Percentiles rank a stretch among this genome's conserved stretches.
These are phyloP conservation scores for Rhododendron vialii DNA, from an alignment of 148 eudicot genomes.

Conservation along the genomic window DNA sequence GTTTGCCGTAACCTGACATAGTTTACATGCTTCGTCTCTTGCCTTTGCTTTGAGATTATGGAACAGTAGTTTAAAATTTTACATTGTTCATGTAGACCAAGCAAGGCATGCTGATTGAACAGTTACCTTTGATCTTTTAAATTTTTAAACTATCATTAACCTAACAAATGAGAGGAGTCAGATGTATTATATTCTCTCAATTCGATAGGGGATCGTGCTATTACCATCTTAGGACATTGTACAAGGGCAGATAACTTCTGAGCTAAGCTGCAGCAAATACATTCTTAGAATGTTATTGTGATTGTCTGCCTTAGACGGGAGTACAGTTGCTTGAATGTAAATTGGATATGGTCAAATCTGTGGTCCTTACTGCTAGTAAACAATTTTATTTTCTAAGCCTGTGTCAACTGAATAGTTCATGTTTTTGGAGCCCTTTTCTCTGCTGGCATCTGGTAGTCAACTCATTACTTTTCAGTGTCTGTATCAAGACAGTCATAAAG, in stretches of 20 bases:
- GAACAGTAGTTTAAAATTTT: neutral
- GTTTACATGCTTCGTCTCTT: neutral
- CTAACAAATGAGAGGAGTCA: neutral
- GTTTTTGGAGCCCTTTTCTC: neutral
- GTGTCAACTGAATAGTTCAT: neutral
- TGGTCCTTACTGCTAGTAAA: neutral
- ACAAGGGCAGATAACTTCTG: neutral
- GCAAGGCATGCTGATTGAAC: neutral
- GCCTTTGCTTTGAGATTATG: neutral
- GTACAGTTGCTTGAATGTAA: neutral
- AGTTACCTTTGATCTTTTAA: neutral
- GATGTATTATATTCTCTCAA: neutral
- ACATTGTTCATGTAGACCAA: neutral
- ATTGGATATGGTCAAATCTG: neutral
- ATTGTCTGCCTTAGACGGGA: neutral
- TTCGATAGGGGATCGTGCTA: neutral
- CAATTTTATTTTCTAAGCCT: neutral
- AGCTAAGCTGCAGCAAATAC: neutral
- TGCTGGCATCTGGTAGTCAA: neutral
- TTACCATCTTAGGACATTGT: neutral
- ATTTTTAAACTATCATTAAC: neutral
- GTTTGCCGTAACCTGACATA: neutral
- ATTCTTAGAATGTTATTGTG: constrained; percentile 1
- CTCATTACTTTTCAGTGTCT: constrained; percentile 7
- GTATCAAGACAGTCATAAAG: neutral